Base-by-base conservation (phyloP, 371 early-diverging fungal species). In the Lichtheimia hyalospora region DNA sequence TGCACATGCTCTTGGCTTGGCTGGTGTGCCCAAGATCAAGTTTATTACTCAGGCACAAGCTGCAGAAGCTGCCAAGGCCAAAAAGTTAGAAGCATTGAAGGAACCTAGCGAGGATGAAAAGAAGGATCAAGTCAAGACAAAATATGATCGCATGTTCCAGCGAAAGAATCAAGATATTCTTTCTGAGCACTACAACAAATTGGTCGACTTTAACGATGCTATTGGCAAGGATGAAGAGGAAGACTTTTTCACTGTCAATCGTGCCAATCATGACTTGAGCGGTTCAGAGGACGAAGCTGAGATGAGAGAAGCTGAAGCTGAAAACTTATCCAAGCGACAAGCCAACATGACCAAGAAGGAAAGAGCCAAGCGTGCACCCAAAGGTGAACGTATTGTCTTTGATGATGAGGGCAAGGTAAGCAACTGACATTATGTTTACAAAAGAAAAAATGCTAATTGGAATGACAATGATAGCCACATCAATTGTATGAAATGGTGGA, bases 1-100 rank as follows among this genome's bases (percentile, higher is more conserved):
- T 76, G 96, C 99, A 0, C 84, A 87, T 39, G 84, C 94, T 0
- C 70, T 97, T 53, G 99, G 99, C 18, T 82, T 98, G 58, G 95
- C 95, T 3, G 97, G 96, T 66, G 89, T 94, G 15, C 98, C 98
- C 42, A 89, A 90, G 71, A 92, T 98, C 70, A 94, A 92, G 73
- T 96, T 97, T 74, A 72, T 93, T 15, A 82, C 84, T 66, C 23
- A 77, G 48, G 66, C 55, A 18, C 53, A 58, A 18, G 68, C 58
- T 24, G 63, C 61, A 49, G 75, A 69, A 23, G 64, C 73, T 21
- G 72, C 67, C 28, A 59, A 70, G 41, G 72, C 62, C 13, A 68
- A 67, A 15, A 66, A 69, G 21, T 69, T 74, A 56, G 74, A 69
- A 20, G 73, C 68, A 20, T 68, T 72, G 41, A 73, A 67, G 23